These are phyloP conservation scores for Diaporthe nobilis DNA, from an alignment of 2,329 filamentous ascomycete genomes.

Conservation along the genomic window DNA sequence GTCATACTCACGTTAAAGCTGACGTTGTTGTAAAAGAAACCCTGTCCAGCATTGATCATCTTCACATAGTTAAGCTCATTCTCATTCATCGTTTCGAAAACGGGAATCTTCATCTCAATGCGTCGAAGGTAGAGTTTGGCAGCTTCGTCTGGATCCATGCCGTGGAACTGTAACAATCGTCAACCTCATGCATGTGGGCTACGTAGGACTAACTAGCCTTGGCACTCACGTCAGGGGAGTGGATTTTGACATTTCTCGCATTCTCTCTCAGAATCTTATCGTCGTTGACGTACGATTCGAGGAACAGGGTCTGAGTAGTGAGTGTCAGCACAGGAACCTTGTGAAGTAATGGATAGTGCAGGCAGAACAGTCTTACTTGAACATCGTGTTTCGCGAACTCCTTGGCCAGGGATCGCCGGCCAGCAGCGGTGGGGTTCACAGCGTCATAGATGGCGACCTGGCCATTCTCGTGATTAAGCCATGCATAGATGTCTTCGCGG, in stretches of 20 bases:
- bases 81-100: conserved; percentile 98
- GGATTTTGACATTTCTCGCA: conserved; percentile 97
- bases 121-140: conserved; percentile 91
- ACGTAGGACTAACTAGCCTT: background rate
- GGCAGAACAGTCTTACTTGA: conserved; percentile 67
- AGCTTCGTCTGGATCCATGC: conserved; percentile 92
- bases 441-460: conserved; percentile 99
- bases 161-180: conserved; percentile 75
- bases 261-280: conserved; percentile 96
- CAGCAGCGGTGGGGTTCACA: conserved; percentile 90
- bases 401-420: conserved; percentile 87
- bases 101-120: conserved; percentile 92
- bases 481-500: conserved; percentile 95
- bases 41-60: conserved; percentile 97
- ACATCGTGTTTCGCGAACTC: conserved; percentile 99
- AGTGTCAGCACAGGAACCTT: conserved; percentile 35
- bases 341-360: conserved; percentile 13
- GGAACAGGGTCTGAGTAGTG: conserved; percentile 84
- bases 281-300: conserved; percentile 95
- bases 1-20: conserved; percentile 75
- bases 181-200: conserved; percentile 39
- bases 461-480: conserved; percentile 96
- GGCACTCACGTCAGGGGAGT: conserved; percentile 85
- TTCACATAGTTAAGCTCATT: conserved; percentile 96
- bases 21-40: conserved; percentile 96